A percentile compares a stretch with the other conserved stretches of the same genome.
Conservation (phyloP, 306 rosid genomes). For the Vicia sativa region DNA sequence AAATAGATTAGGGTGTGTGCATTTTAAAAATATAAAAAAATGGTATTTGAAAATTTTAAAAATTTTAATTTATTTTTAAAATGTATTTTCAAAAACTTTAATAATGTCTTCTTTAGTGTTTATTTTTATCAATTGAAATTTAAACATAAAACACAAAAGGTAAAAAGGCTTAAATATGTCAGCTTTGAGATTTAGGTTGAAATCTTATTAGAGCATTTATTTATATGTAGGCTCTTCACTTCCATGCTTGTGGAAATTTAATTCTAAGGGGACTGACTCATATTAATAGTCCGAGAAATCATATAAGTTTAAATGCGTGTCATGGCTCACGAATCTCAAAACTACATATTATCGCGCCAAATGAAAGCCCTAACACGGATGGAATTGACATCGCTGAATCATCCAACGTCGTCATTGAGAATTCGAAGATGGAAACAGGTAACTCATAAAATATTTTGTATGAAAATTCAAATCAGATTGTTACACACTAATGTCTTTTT, state of each 20-base stretch:
- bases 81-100: too few species aligned
- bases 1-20: too few species aligned
- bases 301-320: slow-evolving; percentile 36
- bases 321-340: slow-evolving; percentile 13
- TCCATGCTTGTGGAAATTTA: slow-evolving; percentile 40
- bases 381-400: slow-evolving; percentile 47
- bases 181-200: not conserved
- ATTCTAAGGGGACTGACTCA: slow-evolving; percentile 25
- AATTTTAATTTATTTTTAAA: too few species aligned
- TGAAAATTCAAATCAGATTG: not conserved
- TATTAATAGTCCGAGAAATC: slow-evolving; percentile 42
- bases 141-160: not conserved
- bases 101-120: too few species aligned
- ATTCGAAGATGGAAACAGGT: slow-evolving; percentile 47
- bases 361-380: slow-evolving; percentile 58
- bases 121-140: not conserved
- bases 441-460: not conserved
- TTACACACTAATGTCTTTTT: not conserved
- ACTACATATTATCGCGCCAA: slow-evolving; percentile 44
- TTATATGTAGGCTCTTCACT: slow-evolving; percentile 39
- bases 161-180: not conserved
- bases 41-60: too few species aligned
- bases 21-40: too few species aligned
- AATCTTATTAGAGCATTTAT: not conserved
- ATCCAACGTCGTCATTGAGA: slow-evolving; percentile 21